These are phyloP conservation scores for Gryganskiella cystojenkinii DNA, from an alignment of 192 early-diverging fungal species.

Conservation along the genomic window DNA sequence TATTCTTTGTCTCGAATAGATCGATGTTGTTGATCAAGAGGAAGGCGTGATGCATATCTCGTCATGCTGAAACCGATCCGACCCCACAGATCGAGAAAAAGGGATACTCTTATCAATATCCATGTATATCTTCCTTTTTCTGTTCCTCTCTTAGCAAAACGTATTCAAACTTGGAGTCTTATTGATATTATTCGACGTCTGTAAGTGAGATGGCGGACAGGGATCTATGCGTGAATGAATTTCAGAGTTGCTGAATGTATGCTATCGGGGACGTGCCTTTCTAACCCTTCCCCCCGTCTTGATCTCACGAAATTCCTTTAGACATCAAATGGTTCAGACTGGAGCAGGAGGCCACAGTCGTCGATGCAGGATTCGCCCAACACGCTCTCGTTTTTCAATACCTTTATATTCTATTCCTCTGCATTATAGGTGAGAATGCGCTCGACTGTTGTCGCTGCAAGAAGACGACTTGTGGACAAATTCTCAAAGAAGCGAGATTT, in stretches of 20 bases:
- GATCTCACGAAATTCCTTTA: slow-evolving; percentile 26
- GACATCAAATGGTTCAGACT: slow-evolving; percentile 94
- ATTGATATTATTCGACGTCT: slow-evolving; percentile 90
- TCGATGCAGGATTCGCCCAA: slow-evolving; percentile 69
- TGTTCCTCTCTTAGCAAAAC: slow-evolving; percentile 58
- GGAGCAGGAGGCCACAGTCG: slow-evolving; percentile 69
- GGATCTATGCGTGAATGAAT: neutral
- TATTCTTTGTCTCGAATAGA: too few relatives aligned
- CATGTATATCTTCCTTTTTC: too few relatives aligned
- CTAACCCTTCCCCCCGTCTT: too few relatives aligned
- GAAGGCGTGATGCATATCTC: too few relatives aligned
- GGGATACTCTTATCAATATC: too few relatives aligned
- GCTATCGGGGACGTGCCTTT: too few relatives aligned
- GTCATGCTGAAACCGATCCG: too few relatives aligned
- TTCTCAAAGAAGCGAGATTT: too few relatives aligned
- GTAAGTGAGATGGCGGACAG: slow-evolving; percentile 35
- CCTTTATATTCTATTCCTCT: slow-evolving; percentile 76
- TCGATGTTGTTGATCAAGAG: neutral
- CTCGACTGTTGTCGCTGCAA: too few relatives aligned
- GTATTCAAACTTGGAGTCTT: slow-evolving; percentile 82
- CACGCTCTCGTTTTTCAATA: slow-evolving; percentile 78
- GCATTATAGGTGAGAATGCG: slow-evolving; percentile 65
- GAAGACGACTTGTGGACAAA: too few relatives aligned
- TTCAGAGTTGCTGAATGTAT: neutral
- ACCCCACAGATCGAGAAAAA: too few relatives aligned